These are phyloP conservation scores for Thermochaetoides thermophila DNA, from an alignment of 495 filamentous ascomycete genomes.

Conservation along the genomic window DNA sequence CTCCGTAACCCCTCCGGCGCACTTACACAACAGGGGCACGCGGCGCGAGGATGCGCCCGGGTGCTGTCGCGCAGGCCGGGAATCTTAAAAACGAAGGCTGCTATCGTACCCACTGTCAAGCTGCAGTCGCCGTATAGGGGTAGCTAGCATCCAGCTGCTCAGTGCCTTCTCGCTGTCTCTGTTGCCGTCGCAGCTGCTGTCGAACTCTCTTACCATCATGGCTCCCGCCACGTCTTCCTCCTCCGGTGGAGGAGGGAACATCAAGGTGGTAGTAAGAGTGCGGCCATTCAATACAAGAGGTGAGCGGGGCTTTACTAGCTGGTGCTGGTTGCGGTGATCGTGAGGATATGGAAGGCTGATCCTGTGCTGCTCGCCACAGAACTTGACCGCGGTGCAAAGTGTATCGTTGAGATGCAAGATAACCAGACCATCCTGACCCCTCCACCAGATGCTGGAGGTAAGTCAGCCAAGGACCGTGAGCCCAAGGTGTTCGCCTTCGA, in stretches of 20 bases:
- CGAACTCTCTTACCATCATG: no score
- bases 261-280: slow-evolving; percentile 97
- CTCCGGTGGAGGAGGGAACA: slow-evolving; percentile 76
- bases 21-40: slow-evolving; percentile 1
- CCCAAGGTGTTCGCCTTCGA: slow-evolving; percentile 91
- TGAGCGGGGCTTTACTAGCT: slow-evolving; percentile 38
- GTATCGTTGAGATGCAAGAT: slow-evolving; percentile 93
- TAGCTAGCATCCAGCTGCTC: no score
- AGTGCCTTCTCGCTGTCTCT: no score
- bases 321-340: neutral
- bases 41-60: slow-evolving; percentile 14
- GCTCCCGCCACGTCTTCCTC: slow-evolving; percentile 41
- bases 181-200: no score
- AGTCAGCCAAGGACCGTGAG: slow-evolving; percentile 52
- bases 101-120: no score
- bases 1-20: no score
- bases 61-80: slow-evolving; percentile 11
- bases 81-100: no score
- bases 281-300: slow-evolving; percentile 90
- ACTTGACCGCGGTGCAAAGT: slow-evolving; percentile 83
- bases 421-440: slow-evolving; percentile 77
- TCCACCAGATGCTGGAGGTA: slow-evolving; percentile 46
- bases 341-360: slow-evolving; percentile 1
- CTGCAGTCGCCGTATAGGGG: no score
- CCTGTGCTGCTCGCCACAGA: slow-evolving; percentile 35